Percentiles rank a stretch among this genome's conserved stretches.
Evolutionary conservation across 1,284 basidiomycete genomes (phyloP).

Genomic region (Ceratobasidium papillatum): DNA sequence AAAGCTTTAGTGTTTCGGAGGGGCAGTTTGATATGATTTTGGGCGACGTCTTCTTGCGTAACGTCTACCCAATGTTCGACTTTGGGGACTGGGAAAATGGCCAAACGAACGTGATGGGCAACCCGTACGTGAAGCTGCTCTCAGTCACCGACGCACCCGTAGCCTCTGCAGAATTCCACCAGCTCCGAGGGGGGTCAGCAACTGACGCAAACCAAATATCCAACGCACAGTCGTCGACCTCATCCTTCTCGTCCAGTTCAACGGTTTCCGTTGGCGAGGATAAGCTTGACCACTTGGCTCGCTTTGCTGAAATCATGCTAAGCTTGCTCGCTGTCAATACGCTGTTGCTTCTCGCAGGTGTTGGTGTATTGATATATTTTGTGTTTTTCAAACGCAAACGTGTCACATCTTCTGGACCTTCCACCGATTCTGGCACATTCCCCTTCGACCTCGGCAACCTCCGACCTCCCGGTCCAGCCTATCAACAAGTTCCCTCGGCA

Average conservation of each 20-base stretch:
- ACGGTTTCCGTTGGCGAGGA: not conserved
- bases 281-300: slow-evolving; percentile 1
- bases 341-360: not conserved
- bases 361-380: slow-evolving; percentile 19
- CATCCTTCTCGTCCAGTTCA: not conserved
- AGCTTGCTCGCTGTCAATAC: slow-evolving; percentile 20
- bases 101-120: slow-evolving; percentile 55
- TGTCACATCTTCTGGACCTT: not conserved
- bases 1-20: slow-evolving; percentile 60
- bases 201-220: slow-evolving; percentile 32
- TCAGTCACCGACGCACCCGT: slow-evolving; percentile 70
- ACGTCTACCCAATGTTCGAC: slow-evolving; percentile 84
- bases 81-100: slow-evolving; percentile 79
- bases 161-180: slow-evolving; percentile 74
- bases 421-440: not conserved
- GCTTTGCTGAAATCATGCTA: slow-evolving; percentile 23
- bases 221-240: slow-evolving; percentile 16
- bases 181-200: slow-evolving; percentile 63
- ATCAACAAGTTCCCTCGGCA: slow-evolving; percentile 26
- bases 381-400: slow-evolving; percentile 28
- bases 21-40: slow-evolving; percentile 76
- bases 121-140: slow-evolving; percentile 76
- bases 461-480: slow-evolving; percentile 23
- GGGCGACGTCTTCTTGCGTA: slow-evolving; percentile 83
- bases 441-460: slow-evolving; percentile 12